Conservation (phyloP, 495 filamentous ascomycete genomes). For the Neurospora sublineolata region DNA sequence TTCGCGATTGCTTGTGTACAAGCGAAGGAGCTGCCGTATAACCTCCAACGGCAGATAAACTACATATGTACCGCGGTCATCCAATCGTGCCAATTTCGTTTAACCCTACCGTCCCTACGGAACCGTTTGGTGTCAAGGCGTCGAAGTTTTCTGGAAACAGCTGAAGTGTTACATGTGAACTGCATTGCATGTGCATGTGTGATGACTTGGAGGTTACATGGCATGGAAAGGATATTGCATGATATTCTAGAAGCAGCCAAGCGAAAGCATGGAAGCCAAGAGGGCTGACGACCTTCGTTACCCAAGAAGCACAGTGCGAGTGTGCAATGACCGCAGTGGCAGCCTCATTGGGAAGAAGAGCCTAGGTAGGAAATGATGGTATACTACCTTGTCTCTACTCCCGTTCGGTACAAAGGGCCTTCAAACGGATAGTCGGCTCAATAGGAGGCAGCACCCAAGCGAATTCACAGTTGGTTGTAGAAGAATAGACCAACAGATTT, state of each 20-base stretch:
- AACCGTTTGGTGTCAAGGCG: background rate
- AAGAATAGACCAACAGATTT: background rate
- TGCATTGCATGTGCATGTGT: background rate
- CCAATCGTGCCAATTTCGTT: background rate
- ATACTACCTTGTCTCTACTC: background rate
- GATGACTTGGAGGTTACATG: background rate
- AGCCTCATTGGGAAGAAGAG: background rate
- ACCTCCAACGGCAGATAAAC: background rate
- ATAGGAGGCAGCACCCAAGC: background rate
- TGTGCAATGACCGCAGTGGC: background rate
- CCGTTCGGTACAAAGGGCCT: background rate
- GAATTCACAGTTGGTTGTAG: background rate
- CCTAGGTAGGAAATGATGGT: background rate
- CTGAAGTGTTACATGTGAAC: background rate
- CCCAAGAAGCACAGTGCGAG: background rate
- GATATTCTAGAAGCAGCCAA: background rate
- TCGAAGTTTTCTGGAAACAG: background rate
- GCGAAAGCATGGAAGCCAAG: background rate
- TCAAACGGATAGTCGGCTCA: background rate
- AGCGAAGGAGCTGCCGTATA: background rate
- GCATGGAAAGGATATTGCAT: background rate
- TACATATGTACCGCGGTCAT: background rate
- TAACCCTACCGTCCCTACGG: background rate
- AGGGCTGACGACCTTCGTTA: background rate
- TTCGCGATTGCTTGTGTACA: no score